Evolutionary conservation across 306 rosid genomes (phyloP).

Genomic region (Cicer arietinum): DNA sequence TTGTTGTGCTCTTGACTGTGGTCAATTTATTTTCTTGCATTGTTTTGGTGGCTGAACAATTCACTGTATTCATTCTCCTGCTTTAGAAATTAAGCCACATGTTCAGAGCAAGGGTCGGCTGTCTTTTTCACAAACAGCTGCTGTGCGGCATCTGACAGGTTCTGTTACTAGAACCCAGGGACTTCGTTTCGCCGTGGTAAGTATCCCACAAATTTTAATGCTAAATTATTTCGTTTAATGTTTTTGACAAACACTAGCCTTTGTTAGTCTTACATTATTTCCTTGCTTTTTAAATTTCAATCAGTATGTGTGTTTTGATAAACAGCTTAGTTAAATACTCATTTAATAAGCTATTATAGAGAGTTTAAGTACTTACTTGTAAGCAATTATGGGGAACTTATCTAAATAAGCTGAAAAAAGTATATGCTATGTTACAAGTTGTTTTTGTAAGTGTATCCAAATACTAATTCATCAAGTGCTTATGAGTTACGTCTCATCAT

Average conservation of each 20-base stretch:
- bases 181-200: slow-evolving; percentile 88
- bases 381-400: background rate
- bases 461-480: background rate
- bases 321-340: background rate
- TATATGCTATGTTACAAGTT: background rate
- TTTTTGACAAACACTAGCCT: background rate
- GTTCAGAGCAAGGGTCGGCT: slow-evolving; percentile 51
- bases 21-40: slow-evolving; percentile 20
- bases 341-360: background rate
- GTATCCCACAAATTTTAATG: slow-evolving; percentile 29
- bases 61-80: slow-evolving; percentile 31
- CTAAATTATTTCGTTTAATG: slow-evolving; percentile 1
- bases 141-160: slow-evolving; percentile 83
- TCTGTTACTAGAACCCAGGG: slow-evolving; percentile 73
- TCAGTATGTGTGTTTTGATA: background rate
- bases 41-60: slow-evolving; percentile 38
- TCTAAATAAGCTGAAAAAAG: background rate
- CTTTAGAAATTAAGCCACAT: slow-evolving; percentile 36
- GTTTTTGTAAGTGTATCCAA: background rate
- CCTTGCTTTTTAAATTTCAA: background rate
- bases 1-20: background rate
- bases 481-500: background rate
- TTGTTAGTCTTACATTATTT: slow-evolving; percentile 7
- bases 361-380: background rate
- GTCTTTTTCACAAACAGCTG: slow-evolving; percentile 61